phyloP scores from a whole-genome alignment of 176 grass and related monocot species.

The Elymus sibiricus region DNA sequence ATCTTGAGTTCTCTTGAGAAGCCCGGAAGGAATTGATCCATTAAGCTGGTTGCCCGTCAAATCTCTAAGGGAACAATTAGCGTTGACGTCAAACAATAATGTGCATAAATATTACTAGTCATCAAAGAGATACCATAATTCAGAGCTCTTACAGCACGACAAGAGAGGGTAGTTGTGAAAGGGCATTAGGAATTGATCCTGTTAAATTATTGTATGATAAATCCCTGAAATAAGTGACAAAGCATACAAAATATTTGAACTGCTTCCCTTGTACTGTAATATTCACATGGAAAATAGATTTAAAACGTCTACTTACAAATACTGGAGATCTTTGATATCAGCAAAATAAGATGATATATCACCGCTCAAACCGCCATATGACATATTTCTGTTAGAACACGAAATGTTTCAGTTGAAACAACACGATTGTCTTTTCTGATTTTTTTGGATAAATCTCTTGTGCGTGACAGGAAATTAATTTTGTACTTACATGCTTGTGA shows the following conservation, averaged over 20 bases:
- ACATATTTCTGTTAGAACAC: neutral
- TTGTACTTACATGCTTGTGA: slow-evolving; percentile 50
- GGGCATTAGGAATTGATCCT: slow-evolving; percentile 42
- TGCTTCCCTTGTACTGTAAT: neutral
- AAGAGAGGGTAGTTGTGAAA: slow-evolving; percentile 42
- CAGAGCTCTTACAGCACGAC: slow-evolving; percentile 41
- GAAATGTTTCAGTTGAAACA: neutral
- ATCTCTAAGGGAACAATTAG: slow-evolving; percentile 34
- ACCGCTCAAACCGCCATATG: neutral
- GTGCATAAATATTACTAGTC: neutral
- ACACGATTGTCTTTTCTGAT: neutral
- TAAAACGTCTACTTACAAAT: neutral
- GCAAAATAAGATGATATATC: neutral
- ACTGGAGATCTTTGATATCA: neutral
- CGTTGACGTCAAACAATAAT: neutral
- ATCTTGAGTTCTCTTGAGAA: slow-evolving; percentile 40
- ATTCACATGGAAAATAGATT: neutral
- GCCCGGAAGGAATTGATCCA: slow-evolving; percentile 40
- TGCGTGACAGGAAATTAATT: neutral
- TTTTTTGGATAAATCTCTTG: neutral
- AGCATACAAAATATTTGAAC: neutral
- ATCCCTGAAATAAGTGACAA: slow-evolving; percentile 39
- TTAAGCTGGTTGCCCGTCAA: slow-evolving; percentile 44
- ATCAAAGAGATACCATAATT: neutral
- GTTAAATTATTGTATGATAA: slow-evolving; percentile 68